These are phyloP conservation scores for Colletotrichum somersetense DNA, from an alignment of 2,329 filamentous ascomycete genomes.

Conservation along the genomic window DNA sequence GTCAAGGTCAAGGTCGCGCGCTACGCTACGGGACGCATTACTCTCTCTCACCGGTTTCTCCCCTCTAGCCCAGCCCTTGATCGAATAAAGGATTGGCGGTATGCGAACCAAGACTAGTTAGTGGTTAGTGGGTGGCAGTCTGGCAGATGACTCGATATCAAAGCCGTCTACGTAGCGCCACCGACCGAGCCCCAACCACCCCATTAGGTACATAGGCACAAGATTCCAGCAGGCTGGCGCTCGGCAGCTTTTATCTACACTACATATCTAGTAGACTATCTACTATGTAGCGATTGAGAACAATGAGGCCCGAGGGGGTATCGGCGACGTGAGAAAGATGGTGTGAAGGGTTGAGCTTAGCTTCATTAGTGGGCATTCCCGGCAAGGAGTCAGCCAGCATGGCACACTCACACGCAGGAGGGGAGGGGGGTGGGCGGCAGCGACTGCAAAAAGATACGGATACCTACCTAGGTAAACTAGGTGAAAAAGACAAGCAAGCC, in stretches of 20 bases:
- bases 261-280: too few relatives aligned
- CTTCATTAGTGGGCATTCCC: neutral
- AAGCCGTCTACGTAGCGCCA: neutral
- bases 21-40: neutral
- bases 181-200: neutral
- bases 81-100: constrained; percentile 7
- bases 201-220: neutral
- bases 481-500: neutral
- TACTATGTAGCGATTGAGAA: neutral
- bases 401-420: neutral
- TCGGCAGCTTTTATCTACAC: constrained; percentile 2
- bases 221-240: neutral
- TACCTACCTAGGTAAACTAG: neutral
- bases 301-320: neutral
- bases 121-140: neutral
- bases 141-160: constrained; percentile 19
- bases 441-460: constrained; percentile 8
- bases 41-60: neutral
- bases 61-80: neutral
- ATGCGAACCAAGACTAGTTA: neutral
- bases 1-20: constrained; percentile 14
- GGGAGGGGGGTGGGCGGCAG: constrained; percentile 2
- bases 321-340: constrained; percentile 11
- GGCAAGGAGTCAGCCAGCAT: neutral
- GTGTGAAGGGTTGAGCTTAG: constrained; percentile 39